Evolutionary conservation across 2,329 filamentous ascomycete species (phyloP).

Genomic region (Alternaria ventricosa): DNA sequence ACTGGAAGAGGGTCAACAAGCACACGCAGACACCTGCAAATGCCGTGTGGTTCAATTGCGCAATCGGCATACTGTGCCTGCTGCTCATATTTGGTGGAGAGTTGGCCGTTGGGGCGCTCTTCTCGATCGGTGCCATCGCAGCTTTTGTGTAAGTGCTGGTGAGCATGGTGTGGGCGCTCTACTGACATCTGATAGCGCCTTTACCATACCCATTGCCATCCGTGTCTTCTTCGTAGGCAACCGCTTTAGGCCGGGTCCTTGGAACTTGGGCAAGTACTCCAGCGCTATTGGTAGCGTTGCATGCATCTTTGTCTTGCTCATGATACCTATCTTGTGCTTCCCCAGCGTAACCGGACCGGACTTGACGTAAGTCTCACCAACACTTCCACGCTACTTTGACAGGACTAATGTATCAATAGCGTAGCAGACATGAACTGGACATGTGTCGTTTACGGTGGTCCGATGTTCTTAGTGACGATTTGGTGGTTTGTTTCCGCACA

Average conservation of each 20-base stretch:
- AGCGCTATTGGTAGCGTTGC: conserved; percentile 64
- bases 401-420: conserved; percentile 35
- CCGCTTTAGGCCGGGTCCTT: conserved; percentile 70
- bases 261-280: conserved; percentile 69
- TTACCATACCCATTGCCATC: conserved; percentile 65
- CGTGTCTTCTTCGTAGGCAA: conserved; percentile 66
- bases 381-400: background rate
- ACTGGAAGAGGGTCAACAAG: conserved; percentile 66
- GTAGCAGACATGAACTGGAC: conserved; percentile 71
- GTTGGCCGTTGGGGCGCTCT: conserved; percentile 70
- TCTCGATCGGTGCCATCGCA: conserved; percentile 72
- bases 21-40: conserved; percentile 71
- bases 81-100: conserved; percentile 70
- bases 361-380: conserved; percentile 52
- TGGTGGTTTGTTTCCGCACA: conserved; percentile 70
- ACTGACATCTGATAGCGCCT: conserved; percentile 43
- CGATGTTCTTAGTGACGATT: conserved; percentile 64
- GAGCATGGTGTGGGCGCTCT: background rate
- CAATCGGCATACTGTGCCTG: conserved; percentile 65
- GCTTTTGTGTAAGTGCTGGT: conserved; percentile 61
- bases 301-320: conserved; percentile 66
- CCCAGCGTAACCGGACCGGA: conserved; percentile 64
- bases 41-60: conserved; percentile 71
- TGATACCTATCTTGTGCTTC: conserved; percentile 73
- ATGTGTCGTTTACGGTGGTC: conserved; percentile 68